Conservation (phyloP, 768 basidiomycete genomes). For the Imleria badia region DNA sequence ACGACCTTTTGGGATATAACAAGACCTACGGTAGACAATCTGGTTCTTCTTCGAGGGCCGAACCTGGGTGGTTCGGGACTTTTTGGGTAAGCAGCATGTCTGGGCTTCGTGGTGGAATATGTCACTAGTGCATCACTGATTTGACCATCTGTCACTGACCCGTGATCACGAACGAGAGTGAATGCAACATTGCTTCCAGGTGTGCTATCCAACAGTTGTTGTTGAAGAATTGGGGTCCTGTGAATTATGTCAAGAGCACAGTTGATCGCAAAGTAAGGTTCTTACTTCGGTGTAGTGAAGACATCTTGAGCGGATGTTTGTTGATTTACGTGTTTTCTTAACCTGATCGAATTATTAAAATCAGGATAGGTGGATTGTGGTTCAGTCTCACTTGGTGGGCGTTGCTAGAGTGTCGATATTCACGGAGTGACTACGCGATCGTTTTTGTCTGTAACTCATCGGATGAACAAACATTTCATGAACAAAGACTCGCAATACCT, state of each 20-base stretch:
- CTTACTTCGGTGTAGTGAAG: constrained; percentile 11
- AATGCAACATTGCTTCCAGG: background rate
- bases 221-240: constrained; percentile 2
- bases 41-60: constrained; percentile 10
- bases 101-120: constrained; percentile 3
- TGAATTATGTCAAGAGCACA: background rate
- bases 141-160: constrained; percentile 6
- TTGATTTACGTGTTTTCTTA: constrained; percentile 1
- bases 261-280: background rate
- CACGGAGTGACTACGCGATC: constrained; percentile 22
- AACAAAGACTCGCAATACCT: constrained; percentile 5
- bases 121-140: background rate
- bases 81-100: background rate
- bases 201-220: background rate
- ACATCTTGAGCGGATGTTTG: constrained; percentile 1
- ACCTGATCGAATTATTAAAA: background rate
- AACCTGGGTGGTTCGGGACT: background rate
- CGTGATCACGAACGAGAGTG: background rate
- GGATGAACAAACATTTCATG: background rate
- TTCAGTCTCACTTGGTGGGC: constrained; percentile 24
- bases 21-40: constrained; percentile 21
- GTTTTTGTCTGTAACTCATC: constrained; percentile 19
- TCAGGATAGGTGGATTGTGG: background rate
- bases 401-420: constrained; percentile 7
- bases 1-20: background rate